These are phyloP conservation scores for Heterobasidion irregulare DNA, from an alignment of 1,284 basidiomycete genomes.

Conservation along the genomic window DNA sequence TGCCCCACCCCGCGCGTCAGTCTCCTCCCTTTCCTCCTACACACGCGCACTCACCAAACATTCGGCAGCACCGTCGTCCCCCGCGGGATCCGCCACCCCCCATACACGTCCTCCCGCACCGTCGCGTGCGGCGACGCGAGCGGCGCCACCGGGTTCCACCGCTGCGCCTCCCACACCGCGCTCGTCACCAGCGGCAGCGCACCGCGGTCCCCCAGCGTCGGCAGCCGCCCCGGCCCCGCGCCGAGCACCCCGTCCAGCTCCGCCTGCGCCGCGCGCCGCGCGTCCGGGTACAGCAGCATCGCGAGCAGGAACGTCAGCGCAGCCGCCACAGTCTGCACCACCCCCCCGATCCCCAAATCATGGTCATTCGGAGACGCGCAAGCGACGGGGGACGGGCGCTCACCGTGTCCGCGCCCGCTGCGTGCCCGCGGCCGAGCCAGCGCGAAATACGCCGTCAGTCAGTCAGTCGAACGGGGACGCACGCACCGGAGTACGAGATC, in stretches of 20 bases:
- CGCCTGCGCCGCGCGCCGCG: constrained; percentile 26
- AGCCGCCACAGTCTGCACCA: constrained; percentile 19
- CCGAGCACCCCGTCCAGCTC: constrained; percentile 32
- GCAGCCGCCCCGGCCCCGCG: constrained; percentile 19
- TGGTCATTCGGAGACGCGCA: not conserved
- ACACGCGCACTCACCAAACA: not conserved
- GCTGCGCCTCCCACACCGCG: constrained; percentile 26
- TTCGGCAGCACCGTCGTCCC: constrained; percentile 23
- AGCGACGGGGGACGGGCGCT: constrained; percentile 4
- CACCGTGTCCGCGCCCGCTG: not conserved
- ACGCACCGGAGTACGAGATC: not conserved
- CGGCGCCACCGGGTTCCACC: constrained; percentile 26
- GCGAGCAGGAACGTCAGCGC: constrained; percentile 24
- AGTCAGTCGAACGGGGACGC: too few species aligned
- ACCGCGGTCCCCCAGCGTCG: constrained; percentile 24
- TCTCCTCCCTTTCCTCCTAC: too few species aligned
- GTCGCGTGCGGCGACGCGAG: constrained; percentile 4
- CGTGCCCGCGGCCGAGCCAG: not conserved
- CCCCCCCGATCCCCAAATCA: too few species aligned
- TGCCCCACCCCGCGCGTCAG: not conserved
- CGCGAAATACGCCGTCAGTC: too few species aligned
- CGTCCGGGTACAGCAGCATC: constrained; percentile 29
- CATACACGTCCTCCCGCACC: constrained; percentile 19
- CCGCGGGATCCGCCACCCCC: constrained; percentile 24
- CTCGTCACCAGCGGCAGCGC: constrained; percentile 30